Conservation (phyloP, 1,139 yeast species). For the Sugiyamaella pinicola region DNA sequence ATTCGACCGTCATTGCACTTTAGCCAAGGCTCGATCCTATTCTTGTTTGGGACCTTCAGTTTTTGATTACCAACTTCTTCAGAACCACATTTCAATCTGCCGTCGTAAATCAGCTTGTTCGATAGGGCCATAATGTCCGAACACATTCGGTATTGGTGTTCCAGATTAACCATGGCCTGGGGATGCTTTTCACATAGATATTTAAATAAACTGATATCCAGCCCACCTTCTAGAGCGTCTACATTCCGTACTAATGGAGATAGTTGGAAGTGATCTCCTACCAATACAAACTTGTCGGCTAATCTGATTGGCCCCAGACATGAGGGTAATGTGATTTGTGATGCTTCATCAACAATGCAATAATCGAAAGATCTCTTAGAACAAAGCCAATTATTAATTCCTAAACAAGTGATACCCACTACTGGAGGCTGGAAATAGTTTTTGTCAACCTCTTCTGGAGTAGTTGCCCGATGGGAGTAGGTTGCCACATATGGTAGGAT, state of each 20-base stretch:
- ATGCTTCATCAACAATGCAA: slow-evolving; percentile 95
- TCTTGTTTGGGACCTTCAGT: slow-evolving; percentile 50
- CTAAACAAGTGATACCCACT: slow-evolving; percentile 88
- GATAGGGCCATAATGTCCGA: slow-evolving; percentile 82
- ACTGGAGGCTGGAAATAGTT: slow-evolving; percentile 64
- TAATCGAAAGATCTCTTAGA: slow-evolving; percentile 69
- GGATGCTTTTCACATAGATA: slow-evolving; percentile 73
- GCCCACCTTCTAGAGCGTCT: slow-evolving; percentile 55
- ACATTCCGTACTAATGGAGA: slow-evolving; percentile 78
- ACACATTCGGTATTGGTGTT: slow-evolving; percentile 92
- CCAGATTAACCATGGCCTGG: slow-evolving; percentile 66
- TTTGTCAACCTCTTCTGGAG: slow-evolving; percentile 43
- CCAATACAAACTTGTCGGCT: slow-evolving; percentile 78
- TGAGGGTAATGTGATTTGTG: slow-evolving; percentile 89
- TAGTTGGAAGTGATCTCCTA: slow-evolving; percentile 92
- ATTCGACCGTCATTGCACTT: slow-evolving; percentile 10
- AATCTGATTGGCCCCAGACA: slow-evolving; percentile 84
- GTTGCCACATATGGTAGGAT: slow-evolving; percentile 58
- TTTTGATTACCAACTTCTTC: slow-evolving; percentile 59
- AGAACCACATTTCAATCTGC: slow-evolving; percentile 75
- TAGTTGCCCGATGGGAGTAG: slow-evolving; percentile 32
- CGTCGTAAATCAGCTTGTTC: slow-evolving; percentile 75
- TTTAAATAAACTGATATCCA: slow-evolving; percentile 79
- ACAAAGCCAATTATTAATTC: slow-evolving; percentile 60
- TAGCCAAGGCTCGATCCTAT: slow-evolving; percentile 26